Evolutionary conservation across 108 stramenopile genomes (phyloP).

Genomic region (Bacterosira constricta): DNA sequence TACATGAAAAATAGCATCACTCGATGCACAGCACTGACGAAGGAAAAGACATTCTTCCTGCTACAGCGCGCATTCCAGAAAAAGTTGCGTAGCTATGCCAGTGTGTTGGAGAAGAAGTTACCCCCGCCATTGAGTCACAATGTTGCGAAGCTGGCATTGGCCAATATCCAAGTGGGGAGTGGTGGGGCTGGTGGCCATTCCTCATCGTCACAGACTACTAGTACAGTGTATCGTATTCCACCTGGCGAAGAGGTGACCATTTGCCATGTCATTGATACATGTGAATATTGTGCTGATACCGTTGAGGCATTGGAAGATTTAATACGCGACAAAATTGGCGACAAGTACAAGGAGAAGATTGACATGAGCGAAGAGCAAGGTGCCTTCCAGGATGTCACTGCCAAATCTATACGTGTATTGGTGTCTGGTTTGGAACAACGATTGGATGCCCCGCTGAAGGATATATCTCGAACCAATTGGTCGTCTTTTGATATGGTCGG

Average conservation of each 20-base stretch:
- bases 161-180: slow-evolving; percentile 43
- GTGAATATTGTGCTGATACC: slow-evolving; percentile 97
- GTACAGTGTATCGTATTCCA: slow-evolving; percentile 66
- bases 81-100: slow-evolving; percentile 83
- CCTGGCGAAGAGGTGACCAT: slow-evolving; percentile 86
- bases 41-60: slow-evolving; percentile 93
- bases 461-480: slow-evolving; percentile 86
- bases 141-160: slow-evolving; percentile 51
- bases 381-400: slow-evolving; percentile 91
- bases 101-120: slow-evolving; percentile 76
- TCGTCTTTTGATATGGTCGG: slow-evolving; percentile 83
- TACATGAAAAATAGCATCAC: slow-evolving; percentile 97
- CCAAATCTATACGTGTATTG: slow-evolving; percentile 87
- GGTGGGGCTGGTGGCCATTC: not conserved
- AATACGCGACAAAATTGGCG: slow-evolving; percentile 90
- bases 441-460: slow-evolving; percentile 77
- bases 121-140: slow-evolving; percentile 58
- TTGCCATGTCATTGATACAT: slow-evolving; percentile 96
- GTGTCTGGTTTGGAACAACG: slow-evolving; percentile 86
- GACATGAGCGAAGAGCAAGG: slow-evolving; percentile 89
- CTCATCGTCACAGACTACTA: slow-evolving; percentile 11
- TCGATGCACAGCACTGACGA: slow-evolving; percentile 93
- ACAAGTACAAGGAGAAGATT: slow-evolving; percentile 76
- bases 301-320: slow-evolving; percentile 94
- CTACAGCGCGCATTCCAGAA: slow-evolving; percentile 90